A percentile compares a stretch with the other conserved stretches of the same genome.
Conservation (phyloP, 2,329 filamentous ascomycete genomes). For the Alternaria triticina region DNA sequence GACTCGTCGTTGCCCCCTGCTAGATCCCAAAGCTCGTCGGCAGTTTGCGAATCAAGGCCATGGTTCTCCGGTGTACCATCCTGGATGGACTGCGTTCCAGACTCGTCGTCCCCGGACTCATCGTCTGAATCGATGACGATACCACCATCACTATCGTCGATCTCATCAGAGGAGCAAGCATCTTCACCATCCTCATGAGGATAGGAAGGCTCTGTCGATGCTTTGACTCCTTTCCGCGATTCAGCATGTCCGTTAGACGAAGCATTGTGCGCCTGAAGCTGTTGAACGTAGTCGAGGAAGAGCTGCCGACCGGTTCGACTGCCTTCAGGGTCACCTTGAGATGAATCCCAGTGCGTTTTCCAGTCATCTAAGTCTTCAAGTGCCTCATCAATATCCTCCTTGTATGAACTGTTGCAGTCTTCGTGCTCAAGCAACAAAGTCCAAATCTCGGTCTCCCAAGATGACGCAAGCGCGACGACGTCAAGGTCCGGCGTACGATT, state of each 20-base stretch:
- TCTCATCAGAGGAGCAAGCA: background rate
- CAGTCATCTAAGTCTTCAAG: background rate
- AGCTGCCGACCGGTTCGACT: background rate
- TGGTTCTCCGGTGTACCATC: no score
- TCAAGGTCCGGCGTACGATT: background rate
- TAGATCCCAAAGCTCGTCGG: background rate
- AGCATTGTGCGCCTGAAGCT: background rate
- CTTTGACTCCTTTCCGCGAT: background rate
- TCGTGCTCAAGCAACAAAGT: background rate
- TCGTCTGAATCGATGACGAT: background rate
- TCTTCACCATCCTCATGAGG: background rate
- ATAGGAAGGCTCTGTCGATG: background rate
- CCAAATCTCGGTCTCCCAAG: background rate
- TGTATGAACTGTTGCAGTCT: background rate
- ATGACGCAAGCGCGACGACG: background rate
- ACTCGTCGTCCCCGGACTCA: background rate
- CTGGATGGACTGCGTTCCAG: background rate
- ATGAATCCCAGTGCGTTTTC: background rate
- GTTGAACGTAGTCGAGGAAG: background rate
- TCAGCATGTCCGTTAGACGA: background rate
- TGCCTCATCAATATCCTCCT: background rate
- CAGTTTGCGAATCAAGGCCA: background rate
- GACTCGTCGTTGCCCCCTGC: background rate
- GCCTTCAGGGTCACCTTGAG: background rate
- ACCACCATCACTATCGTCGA: background rate